phyloP scores from a whole-genome alignment of 768 basidiomycete species.

The Russula griseocarnosa region DNA sequence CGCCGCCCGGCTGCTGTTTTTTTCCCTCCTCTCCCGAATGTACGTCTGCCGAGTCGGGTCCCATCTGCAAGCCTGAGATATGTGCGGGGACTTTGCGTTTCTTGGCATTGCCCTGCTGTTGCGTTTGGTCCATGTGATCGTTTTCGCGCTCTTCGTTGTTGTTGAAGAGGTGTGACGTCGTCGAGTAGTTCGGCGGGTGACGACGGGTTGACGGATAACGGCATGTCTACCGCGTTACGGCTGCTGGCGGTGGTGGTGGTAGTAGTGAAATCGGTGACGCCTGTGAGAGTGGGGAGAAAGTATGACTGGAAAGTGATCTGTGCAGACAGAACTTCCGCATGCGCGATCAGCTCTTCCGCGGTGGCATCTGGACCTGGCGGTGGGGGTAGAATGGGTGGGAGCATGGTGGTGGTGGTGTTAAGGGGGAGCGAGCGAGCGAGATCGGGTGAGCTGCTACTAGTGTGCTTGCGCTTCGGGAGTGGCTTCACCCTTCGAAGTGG shows the following conservation, averaged over 20 bases:
- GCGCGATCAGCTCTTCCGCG: slow-evolving; percentile 55
- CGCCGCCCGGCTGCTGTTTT: background rate
- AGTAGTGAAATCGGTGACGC: slow-evolving; percentile 41
- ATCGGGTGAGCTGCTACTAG: slow-evolving; percentile 39
- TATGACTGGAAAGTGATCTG: slow-evolving; percentile 60
- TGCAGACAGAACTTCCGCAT: slow-evolving; percentile 54
- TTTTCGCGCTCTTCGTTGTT: slow-evolving; percentile 37
- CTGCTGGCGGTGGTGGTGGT: too few species aligned
- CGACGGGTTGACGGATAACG: slow-evolving; percentile 21
- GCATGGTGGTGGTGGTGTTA: slow-evolving; percentile 25
- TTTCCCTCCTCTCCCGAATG: slow-evolving; percentile 40
- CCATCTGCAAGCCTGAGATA: slow-evolving; percentile 39
- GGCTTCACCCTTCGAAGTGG: slow-evolving; percentile 67
- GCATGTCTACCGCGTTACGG: slow-evolving; percentile 17
- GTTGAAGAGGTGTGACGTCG: slow-evolving; percentile 22
- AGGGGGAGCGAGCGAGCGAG: slow-evolving; percentile 2
- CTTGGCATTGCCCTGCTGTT: slow-evolving; percentile 80
- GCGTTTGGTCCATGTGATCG: slow-evolving; percentile 64
- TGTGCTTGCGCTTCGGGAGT: slow-evolving; percentile 69
- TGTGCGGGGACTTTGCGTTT: slow-evolving; percentile 83
- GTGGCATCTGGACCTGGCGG: slow-evolving; percentile 45
- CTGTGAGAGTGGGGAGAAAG: slow-evolving; percentile 51
- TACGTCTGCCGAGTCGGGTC: slow-evolving; percentile 42
- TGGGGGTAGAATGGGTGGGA: slow-evolving; percentile 33
- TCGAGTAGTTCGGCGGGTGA: slow-evolving; percentile 33